Conservation (phyloP, 768 basidiomycete species). For the Rossbeevera mucosa region DNA sequence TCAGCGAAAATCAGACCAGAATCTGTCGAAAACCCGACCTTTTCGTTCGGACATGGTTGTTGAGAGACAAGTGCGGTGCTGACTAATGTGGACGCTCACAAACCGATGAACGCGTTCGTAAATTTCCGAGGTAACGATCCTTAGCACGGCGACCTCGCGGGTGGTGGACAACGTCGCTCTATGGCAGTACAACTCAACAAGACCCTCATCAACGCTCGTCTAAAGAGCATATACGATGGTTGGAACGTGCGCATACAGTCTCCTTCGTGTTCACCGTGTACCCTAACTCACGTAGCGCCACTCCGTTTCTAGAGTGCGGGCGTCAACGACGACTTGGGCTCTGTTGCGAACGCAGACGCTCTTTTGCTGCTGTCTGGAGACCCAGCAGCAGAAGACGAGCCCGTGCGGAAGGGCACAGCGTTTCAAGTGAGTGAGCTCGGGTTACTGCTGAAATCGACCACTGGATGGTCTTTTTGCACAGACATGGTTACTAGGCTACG, state of each 20-base stretch:
- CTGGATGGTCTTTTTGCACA: conserved; percentile 28
- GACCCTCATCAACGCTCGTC: conserved; percentile 48
- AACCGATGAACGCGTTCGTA: conserved; percentile 25
- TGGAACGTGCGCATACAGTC: conserved; percentile 50
- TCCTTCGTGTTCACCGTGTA: conserved; percentile 5
- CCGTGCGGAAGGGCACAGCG: conserved; percentile 86
- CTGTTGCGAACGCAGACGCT: conserved; percentile 65
- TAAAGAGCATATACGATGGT: conserved; percentile 54
- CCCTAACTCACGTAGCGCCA: conserved; percentile 11
- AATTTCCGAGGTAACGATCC: conserved; percentile 27
- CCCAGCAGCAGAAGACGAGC: conserved; percentile 79
- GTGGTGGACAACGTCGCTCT: conserved; percentile 2
- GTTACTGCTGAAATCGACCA: background rate
- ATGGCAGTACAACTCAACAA: conserved; percentile 78
- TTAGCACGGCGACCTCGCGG: conserved; percentile 12
- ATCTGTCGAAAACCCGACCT: conserved; percentile 39
- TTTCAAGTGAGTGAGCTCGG: conserved; percentile 69
- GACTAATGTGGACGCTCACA: conserved; percentile 23
- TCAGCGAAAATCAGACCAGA: conserved; percentile 3
- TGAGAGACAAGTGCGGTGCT: conserved; percentile 19
- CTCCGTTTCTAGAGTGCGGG: conserved; percentile 48
- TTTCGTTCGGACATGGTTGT: conserved; percentile 77
- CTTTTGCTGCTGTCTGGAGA: conserved; percentile 73
- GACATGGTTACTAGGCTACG: conserved; percentile 97
- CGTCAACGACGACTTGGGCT: conserved; percentile 66